A percentile compares a stretch with the other conserved stretches of the same genome.
These are phyloP conservation scores for Amoebophrya sp. DNA, from an alignment of 169 alveolate species.

Conservation along the genomic window DNA sequence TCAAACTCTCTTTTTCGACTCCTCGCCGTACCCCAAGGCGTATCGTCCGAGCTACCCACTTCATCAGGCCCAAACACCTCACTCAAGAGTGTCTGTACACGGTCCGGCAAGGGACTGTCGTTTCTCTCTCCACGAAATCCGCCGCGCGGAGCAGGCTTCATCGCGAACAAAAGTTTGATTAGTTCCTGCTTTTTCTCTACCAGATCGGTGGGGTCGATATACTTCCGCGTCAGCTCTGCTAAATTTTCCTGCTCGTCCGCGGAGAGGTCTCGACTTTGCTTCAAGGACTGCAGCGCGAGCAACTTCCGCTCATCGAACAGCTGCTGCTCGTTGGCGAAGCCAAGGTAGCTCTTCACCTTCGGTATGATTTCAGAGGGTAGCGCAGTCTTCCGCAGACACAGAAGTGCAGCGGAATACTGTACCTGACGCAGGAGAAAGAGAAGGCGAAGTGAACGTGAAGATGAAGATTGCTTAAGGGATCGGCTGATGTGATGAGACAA, in stretches of 20 bases:
- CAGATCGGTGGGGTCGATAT: not conserved
- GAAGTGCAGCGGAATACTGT: not conserved
- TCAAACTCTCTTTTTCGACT: not conserved
- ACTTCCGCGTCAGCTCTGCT: not conserved
- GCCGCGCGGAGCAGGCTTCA: not conserved
- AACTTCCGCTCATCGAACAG: not conserved
- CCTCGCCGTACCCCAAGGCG: not conserved
- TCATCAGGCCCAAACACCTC: not conserved
- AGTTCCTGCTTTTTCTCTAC: not conserved
- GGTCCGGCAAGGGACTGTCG: not conserved
- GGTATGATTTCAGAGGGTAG: not conserved
- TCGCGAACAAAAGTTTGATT: not conserved
- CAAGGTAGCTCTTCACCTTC: not conserved
- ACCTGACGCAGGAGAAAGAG: not conserved
- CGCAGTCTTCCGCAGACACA: not conserved
- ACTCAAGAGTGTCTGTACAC: not conserved
- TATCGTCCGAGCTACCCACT: not conserved
- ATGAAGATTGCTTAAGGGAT: not conserved
- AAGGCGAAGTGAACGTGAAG: not conserved
- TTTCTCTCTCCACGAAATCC: not conserved
- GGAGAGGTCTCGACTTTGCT: not conserved
- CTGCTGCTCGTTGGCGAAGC: not conserved
- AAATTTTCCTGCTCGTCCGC: not conserved
- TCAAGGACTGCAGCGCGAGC: not conserved
- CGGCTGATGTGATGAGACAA: not conserved